Percentiles rank a stretch among this genome's conserved stretches.
phyloP scores from a whole-genome alignment of 2,329 filamentous ascomycete genomes.

The Bisporella sp. region DNA sequence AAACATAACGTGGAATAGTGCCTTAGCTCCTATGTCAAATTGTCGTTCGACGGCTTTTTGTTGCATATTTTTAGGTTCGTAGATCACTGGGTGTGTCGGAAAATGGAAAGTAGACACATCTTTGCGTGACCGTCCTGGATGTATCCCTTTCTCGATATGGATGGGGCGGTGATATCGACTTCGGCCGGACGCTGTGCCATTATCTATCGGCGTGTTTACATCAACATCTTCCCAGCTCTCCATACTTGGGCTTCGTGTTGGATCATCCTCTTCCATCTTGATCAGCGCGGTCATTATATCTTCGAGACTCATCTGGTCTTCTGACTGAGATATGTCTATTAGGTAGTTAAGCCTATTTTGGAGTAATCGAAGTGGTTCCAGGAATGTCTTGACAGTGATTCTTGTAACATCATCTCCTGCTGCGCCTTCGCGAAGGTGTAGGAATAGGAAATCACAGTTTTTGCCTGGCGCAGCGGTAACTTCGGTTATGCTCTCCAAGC shows the following conservation, averaged over 20 bases:
- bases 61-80: slow-evolving; percentile 77
- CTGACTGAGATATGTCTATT: slow-evolving; percentile 70
- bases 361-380: slow-evolving; percentile 78
- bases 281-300: slow-evolving; percentile 66
- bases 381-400: slow-evolving; percentile 85
- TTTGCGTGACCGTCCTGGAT: slow-evolving; percentile 31
- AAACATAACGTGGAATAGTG: slow-evolving; percentile 92
- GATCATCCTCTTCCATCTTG: slow-evolving; percentile 61
- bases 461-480: slow-evolving; percentile 84
- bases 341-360: slow-evolving; percentile 80
- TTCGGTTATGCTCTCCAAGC: slow-evolving; percentile 70
- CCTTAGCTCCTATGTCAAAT: slow-evolving; percentile 89
- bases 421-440: slow-evolving; percentile 51
- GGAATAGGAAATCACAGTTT: slow-evolving; percentile 87
- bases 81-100: slow-evolving; percentile 72
- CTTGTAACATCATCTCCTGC: slow-evolving; percentile 29
- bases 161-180: slow-evolving; percentile 40
- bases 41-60: slow-evolving; percentile 68
- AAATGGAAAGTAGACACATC: slow-evolving; percentile 63
- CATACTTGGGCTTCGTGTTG: slow-evolving; percentile 60
- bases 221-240: slow-evolving; percentile 90
- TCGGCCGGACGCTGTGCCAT: slow-evolving; percentile 38
- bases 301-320: slow-evolving; percentile 61
- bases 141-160: slow-evolving; percentile 55
- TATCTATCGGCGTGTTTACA: slow-evolving; percentile 51